Conservation (phyloP, 176 grass and related monocot species). For the Guadua angustifolia region DNA sequence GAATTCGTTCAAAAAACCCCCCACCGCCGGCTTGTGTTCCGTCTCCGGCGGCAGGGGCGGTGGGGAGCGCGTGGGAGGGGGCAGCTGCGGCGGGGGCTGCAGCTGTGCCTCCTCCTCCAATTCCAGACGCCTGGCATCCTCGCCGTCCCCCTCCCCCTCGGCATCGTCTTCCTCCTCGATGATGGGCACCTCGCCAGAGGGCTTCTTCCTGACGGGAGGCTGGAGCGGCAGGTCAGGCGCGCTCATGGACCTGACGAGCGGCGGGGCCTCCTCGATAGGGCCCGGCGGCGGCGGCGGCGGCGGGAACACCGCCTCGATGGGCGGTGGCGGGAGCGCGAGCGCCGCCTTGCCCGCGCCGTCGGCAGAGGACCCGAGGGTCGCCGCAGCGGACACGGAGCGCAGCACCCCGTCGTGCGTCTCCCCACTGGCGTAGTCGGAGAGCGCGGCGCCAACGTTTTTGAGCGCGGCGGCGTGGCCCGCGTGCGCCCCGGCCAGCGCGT, state of each 20-base stretch:
- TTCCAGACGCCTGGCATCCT: not conserved
- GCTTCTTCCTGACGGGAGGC: slow-evolving; percentile 37
- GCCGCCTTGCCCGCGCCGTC: slow-evolving; percentile 26
- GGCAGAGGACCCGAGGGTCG: not conserved
- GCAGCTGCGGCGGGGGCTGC: slow-evolving; percentile 28
- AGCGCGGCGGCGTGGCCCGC: slow-evolving; percentile 64
- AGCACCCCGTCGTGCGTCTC: slow-evolving; percentile 15
- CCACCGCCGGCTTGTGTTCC: slow-evolving; percentile 1
- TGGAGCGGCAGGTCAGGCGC: slow-evolving; percentile 53
- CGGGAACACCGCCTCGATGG: slow-evolving; percentile 16
- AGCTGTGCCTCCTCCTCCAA: slow-evolving; percentile 28
- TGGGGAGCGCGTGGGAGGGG: slow-evolving; percentile 41
- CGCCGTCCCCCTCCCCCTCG: slow-evolving; percentile 23
- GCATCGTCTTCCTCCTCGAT: slow-evolving; percentile 49
- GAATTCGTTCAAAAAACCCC: slow-evolving; percentile 6
- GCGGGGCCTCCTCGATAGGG: slow-evolving; percentile 1
- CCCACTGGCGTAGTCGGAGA: slow-evolving; percentile 65
- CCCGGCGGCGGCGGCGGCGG: slow-evolving; percentile 45
- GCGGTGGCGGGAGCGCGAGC: slow-evolving; percentile 40
- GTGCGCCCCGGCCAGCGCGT: slow-evolving; percentile 65
- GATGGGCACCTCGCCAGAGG: slow-evolving; percentile 52
- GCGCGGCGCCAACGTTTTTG: slow-evolving; percentile 68
- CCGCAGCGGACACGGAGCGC: slow-evolving; percentile 13
- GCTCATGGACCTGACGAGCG: slow-evolving; percentile 54
- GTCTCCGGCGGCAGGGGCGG: slow-evolving; percentile 27